phyloP scores from a whole-genome alignment of 2,329 filamentous ascomycete genomes.

The Acrocalymma vagum region DNA sequence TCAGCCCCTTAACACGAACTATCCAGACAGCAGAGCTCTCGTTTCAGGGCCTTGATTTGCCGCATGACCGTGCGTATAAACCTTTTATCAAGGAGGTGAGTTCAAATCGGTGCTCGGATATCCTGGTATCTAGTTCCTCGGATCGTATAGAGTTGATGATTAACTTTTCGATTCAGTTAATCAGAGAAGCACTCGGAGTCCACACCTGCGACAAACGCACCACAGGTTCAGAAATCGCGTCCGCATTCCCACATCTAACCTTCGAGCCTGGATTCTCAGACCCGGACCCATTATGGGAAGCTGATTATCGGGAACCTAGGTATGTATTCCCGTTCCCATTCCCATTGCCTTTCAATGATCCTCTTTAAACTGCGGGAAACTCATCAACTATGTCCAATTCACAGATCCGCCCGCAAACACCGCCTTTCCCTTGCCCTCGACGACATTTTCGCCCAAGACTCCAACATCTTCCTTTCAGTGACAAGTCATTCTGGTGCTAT shows the following conservation, averaged over 20 bases:
- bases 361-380: too few species aligned
- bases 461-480: slow-evolving; percentile 58
- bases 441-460: slow-evolving; percentile 61
- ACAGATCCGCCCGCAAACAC: slow-evolving; percentile 30
- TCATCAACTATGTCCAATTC: too few species aligned
- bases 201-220: slow-evolving; percentile 74
- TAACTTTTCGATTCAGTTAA: slow-evolving; percentile 45
- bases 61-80: slow-evolving; percentile 58
- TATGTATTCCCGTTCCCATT: too few species aligned
- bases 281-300: slow-evolving; percentile 61
- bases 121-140: too few species aligned
- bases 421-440: slow-evolving; percentile 53
- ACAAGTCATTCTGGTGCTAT: slow-evolving; percentile 69
- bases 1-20: slow-evolving; percentile 70
- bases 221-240: slow-evolving; percentile 59
- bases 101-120: too few species aligned
- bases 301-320: slow-evolving; percentile 43
- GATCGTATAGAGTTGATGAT: too few species aligned
- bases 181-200: slow-evolving; percentile 72
- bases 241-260: slow-evolving; percentile 58
- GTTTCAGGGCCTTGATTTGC: slow-evolving; percentile 63
- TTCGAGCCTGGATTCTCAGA: slow-evolving; percentile 71
- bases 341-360: too few species aligned
- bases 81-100: slow-evolving; percentile 69
- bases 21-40: slow-evolving; percentile 70